Evolutionary conservation across 139 green algal species (phyloP).

Genomic region (Trebouxia sp.): DNA sequence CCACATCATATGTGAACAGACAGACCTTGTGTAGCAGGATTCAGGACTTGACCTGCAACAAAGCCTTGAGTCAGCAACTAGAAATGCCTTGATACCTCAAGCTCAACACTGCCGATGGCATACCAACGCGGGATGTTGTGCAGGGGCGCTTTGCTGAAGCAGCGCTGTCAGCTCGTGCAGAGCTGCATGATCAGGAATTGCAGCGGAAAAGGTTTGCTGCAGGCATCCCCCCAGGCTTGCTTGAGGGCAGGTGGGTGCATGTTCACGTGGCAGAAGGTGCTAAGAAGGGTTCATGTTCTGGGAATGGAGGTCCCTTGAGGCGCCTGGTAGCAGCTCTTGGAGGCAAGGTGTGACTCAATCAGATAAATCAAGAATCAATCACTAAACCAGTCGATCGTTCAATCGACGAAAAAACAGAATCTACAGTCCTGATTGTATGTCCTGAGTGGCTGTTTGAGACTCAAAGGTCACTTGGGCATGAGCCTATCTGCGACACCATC

Average conservation of each 20-base stretch:
- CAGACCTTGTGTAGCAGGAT: not conserved
- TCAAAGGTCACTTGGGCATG: too few species aligned
- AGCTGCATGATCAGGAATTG: too few species aligned
- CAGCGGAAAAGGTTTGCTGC: too few species aligned
- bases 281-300: not conserved
- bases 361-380: not conserved
- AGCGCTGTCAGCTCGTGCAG: not conserved
- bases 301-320: not conserved
- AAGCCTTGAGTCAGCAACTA: not conserved
- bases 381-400: too few species aligned
- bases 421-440: too few species aligned
- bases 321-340: conserved; percentile 13
- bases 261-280: conserved; percentile 4
- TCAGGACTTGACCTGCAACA: not conserved
- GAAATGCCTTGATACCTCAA: not conserved
- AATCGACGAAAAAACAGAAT: too few species aligned
- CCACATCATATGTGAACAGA: not conserved
- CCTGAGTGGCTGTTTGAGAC: too few species aligned
- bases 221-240: not conserved
- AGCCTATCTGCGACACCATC: too few species aligned
- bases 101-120: not conserved
- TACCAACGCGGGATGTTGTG: not conserved
- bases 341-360: conserved; percentile 3
- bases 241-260: not conserved
- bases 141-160: conserved; percentile 11